Base-by-base conservation (phyloP, 2,329 filamentous ascomycete genomes). In the Hypoxylon sp. region DNA sequence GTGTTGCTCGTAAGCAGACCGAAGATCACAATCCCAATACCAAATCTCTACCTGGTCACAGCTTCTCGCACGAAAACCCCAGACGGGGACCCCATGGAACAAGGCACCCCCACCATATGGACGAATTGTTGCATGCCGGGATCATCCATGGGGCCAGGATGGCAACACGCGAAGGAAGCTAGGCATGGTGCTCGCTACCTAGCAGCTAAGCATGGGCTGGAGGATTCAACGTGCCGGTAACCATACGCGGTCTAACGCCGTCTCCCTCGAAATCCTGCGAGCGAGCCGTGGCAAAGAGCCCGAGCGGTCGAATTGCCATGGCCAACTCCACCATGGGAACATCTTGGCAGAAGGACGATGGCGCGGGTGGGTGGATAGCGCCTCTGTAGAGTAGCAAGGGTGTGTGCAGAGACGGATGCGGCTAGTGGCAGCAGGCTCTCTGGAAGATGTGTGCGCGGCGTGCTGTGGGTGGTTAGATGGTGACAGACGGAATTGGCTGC, bases 231-330 rank as follows among this genome's bases (percentile, higher is more conserved):
- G 51, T 44, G 28, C 65, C 62, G 62, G 59, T 65, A 66, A 48
- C 62, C 59, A 68, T 40, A 63, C 45, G 33, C 26, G 53, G 65
- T 36, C 61, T 62, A 60, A 62, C 24, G 53, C 49, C 33, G 50
- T 30, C 32, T 28, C 52, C 14, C 44, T 28, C 18, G 22, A 49
- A 48, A 52, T 52, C 65, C 46, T 53, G 49, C 55, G 26, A 58
- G 42, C 30, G 30, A 55, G 30, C 38, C 40, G 65, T 64, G 61
- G 61, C 57, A 48, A 62, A 56, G 59, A 58, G 18, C 28, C 28
- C 51, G 66, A 60, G 59, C 66, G 66, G 65, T 38, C 58, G 55
- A 61, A 65, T 54, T 58, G 54, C 46, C 65, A 68, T 64, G 48
- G 20, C 30, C 1, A 61, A 45, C 61, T 64, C 64, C 56, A 52